Evolutionary conservation across 768 basidiomycete species (phyloP), one percentile per base, ranked within the genome.

Genomic region (Xerocomellus chrysenteron): DNA sequence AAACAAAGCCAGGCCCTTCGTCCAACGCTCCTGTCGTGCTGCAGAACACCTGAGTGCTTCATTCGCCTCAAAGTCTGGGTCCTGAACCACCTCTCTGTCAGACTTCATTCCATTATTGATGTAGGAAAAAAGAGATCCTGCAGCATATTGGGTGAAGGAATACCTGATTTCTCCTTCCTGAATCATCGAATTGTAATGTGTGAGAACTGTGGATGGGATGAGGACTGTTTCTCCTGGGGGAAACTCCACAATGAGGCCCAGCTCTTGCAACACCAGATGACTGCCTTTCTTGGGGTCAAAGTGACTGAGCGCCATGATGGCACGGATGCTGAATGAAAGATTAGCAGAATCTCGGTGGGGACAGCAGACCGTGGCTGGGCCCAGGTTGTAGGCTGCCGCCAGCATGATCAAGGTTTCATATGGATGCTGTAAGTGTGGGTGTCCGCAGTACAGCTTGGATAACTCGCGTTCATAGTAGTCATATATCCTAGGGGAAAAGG

Each of bases 21-120:
- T 7, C 35, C 35, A 16, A 14, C 35, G 5, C 5, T 16, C 5
- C 2, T 11, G 2, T 14, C 35, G 0, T 11, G 35, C 35, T 36
- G 13, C 35, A 16, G 14, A 11, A 14, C 6, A 14, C 6, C 35
- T 36, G 13, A 30, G 7, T 30, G 30, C 7, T 9, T 30, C 30
- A 30, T 30, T 7, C 6, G 30, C 9, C 30, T 30, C 30, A 1
- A 30, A 8, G 30, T 30, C 30, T 7, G 9, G 9, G 7, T 30
- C 9, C 30, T 30, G 7, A 4, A 30, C 8, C 30, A 48, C 47
- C 21, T 35, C 35, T 26, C 14, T 16, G 4, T 59, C 30, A 0
- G 50, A 47, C 9, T 1, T 47, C 61, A 62, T 57, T 0, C 59
- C 52, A 0, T 62, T 62, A 2, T n/a, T n/a, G n/a, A 62, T 4